Evolutionary conservation across 2,329 filamentous ascomycete genomes (phyloP), one percentile per base, ranked within the genome.

Genomic region (Penicillium sp.): DNA sequence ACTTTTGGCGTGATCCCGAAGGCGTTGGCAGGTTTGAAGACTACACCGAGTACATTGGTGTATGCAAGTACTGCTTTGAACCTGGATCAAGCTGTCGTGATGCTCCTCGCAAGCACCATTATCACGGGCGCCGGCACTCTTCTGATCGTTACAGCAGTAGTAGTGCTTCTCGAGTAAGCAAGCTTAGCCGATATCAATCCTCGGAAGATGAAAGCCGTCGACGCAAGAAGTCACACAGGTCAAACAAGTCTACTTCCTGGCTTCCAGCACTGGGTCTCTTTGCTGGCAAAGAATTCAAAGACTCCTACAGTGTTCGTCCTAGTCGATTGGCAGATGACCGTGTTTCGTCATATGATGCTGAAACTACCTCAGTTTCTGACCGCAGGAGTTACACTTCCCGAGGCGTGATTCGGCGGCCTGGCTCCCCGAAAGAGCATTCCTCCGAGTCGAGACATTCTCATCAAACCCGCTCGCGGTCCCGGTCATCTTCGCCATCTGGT

Each of bases 11-110:
- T 66, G 85, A 83, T 58, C 79, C 84, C 1, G 84, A 87, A 58
- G 85, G 84, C n/a, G 83, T 87, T 1, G 80, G 79, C 18, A 81
- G 82, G 66, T 87, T 85, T 74, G 85, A 88, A 69, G 84, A 87
- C 66, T 88, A 88, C 64, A 87, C 85, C 1, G 84, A 88, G 69
- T 81, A 82, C 56, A 87, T 86, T 62, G 85, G 85, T 22, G 81
- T 87, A 2, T 88, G 85, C 73, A 84, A 81, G 59, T 76, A 85
- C 62, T 88, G 85, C 67, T 88, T 88, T 64, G 84, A 86, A 56
- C 84, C 85, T 6, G 77, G 80, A 8, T 82, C 81, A 15, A 80
- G 77, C 3, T 78, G 81, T 3, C 68, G 73, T 56, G 79, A 86
- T 66, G 85, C 84, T 0, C 85, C 85, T 6, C 78, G 85, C 50